Conservation (phyloP, 352 stramenopile genomes). For the Globisporangium splendens region DNA sequence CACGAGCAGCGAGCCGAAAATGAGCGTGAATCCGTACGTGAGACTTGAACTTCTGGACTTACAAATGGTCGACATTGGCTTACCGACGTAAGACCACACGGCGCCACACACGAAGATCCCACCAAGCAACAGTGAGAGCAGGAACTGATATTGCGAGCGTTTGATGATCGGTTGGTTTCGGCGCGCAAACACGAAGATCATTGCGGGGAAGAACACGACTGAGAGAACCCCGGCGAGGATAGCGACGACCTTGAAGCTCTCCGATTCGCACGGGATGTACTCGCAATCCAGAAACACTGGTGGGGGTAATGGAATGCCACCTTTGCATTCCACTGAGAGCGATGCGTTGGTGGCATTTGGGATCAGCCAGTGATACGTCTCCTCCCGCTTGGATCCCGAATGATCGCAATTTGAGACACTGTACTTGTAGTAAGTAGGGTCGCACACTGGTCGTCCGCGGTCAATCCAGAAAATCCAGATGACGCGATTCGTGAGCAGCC, state of each 20-base stretch:
- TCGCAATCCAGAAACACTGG: conserved; percentile 37
- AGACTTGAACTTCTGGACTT: too few species aligned
- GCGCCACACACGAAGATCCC: conserved; percentile 43
- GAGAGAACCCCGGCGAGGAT: conserved; percentile 19
- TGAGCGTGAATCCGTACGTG: too few species aligned
- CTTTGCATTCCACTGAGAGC: conserved; percentile 34
- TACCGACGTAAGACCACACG: conserved; percentile 35
- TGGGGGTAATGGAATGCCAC: conserved; percentile 17
- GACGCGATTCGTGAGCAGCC: conserved; percentile 25
- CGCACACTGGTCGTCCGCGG: conserved; percentile 25
- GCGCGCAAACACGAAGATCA: conserved; percentile 30
- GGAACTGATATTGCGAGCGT: conserved; percentile 63
- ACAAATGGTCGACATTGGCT: conserved; percentile 18
- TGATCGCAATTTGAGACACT: conserved; percentile 29
- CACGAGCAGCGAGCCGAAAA: too few species aligned
- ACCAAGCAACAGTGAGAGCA: conserved; percentile 47
- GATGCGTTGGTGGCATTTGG: conserved; percentile 19
- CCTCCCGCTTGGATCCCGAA: conserved; percentile 15
- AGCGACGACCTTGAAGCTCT: conserved; percentile 18
- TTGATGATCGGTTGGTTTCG: conserved; percentile 51
- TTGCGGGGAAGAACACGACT: conserved; percentile 18
- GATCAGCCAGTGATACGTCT: conserved; percentile 32
- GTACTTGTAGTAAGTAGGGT: conserved; percentile 37
- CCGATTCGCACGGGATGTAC: conserved; percentile 28
- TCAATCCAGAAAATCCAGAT: conserved; percentile 36